These are phyloP conservation scores for Malassezia cuniculi DNA, from an alignment of 1,284 basidiomycete genomes.

Conservation along the genomic window DNA sequence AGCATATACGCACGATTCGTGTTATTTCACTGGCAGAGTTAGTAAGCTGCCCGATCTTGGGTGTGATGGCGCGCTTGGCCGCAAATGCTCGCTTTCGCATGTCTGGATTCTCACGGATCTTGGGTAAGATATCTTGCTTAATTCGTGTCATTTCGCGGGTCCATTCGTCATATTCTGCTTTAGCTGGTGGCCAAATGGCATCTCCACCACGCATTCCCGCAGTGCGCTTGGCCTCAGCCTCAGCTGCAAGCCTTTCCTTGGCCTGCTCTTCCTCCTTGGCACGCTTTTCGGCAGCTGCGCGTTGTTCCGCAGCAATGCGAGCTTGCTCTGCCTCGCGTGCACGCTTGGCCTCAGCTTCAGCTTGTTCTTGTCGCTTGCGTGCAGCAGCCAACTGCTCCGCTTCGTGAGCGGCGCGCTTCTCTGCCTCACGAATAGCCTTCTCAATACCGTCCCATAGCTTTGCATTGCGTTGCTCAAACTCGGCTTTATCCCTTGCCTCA, in stretches of 20 bases:
- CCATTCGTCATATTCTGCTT: constrained; percentile 26
- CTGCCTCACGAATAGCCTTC: constrained; percentile 29
- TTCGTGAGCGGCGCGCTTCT: constrained; percentile 24
- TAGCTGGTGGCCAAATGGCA: constrained; percentile 18
- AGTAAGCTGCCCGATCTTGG: constrained; percentile 81
- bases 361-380: constrained; percentile 27
- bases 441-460: constrained; percentile 39
- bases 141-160: constrained; percentile 50
- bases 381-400: constrained; percentile 26
- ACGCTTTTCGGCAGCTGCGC: constrained; percentile 19
- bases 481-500: constrained; percentile 24
- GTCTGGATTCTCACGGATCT: constrained; percentile 57
- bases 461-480: constrained; percentile 34
- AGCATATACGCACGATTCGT: constrained; percentile 54
- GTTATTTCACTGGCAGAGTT: constrained; percentile 60
- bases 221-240: constrained; percentile 15
- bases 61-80: constrained; percentile 70
- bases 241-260: constrained; percentile 1
- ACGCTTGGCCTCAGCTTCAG: constrained; percentile 23
- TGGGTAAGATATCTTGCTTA: constrained; percentile 62
- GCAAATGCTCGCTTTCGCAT: constrained; percentile 48
- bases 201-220: constrained; percentile 20
- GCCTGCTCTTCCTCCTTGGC: constrained; percentile 17
- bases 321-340: constrained; percentile 27
- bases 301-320: constrained; percentile 29